Evolutionary conservation across 805 yeast species (phyloP), one percentile per base, ranked within the genome.

Genomic region (Metschnikowia baotianmanensis): DNA sequence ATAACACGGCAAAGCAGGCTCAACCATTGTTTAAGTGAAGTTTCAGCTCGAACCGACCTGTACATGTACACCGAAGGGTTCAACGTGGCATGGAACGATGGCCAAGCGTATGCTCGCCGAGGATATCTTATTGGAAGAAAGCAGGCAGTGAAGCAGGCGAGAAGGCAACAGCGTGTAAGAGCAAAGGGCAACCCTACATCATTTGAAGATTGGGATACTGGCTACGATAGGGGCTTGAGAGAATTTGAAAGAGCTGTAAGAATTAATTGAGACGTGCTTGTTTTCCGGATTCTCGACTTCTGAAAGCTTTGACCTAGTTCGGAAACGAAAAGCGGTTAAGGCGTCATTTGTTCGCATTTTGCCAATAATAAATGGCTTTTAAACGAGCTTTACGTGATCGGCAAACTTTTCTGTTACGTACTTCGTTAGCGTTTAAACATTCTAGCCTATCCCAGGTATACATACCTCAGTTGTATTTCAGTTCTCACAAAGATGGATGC

Each of bases 161-260:
- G 97, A 47, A 62, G 74, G 26, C 56, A 54, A 2, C 86, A 87
- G 53, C 95, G 89, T 59, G 53, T 77, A 17, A 50, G 60, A 8
- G 55, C 62, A 5, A 72, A 76, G 47, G 91, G 91, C 4, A 52
- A 63, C 5, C 72, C 82, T 50, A 67, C 67, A 10, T 75, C 69
- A 55, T 40, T 79, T 37, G 89, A 96, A 96, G 96, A 86, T 61
- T 91, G 87, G 84, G 87, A 83, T 17, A 91, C 84, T 51, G 97
- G 96, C 0, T 89, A 78, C 55, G 77, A 76, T 37, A 72, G 74
- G 32, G 97, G 88, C 0, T 51, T 77, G 29, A 59, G 61, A 22
- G 69, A 69, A 36, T 79, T 72, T 11, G 42, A 33, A 11, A 34
- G n/a, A 8, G 16, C n/a, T 24, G 19, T 40, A 7, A 18, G 23